These are phyloP conservation scores for Strigomonas culicis DNA, from an alignment of 208 protist genomes.

Conservation along the genomic window DNA sequence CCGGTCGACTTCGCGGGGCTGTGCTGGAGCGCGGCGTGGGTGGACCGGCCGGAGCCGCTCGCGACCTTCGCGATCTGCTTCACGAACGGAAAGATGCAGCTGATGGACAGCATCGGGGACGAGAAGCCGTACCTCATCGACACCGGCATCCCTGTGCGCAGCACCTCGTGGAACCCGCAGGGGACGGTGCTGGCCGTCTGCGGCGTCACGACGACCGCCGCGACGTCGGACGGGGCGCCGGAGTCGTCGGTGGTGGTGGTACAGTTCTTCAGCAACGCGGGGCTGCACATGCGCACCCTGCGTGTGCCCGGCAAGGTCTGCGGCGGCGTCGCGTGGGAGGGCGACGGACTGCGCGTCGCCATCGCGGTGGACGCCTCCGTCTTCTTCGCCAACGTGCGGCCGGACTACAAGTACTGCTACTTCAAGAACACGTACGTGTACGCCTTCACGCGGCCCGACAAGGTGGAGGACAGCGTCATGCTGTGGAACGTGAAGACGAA, in stretches of 20 bases:
- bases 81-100: constrained; percentile 84
- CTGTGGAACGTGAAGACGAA: constrained; percentile 95
- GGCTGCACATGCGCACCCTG: constrained; percentile 90
- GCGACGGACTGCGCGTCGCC: constrained; percentile 91
- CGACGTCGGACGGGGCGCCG: constrained; percentile 1
- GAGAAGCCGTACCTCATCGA: constrained; percentile 90
- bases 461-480: constrained; percentile 91
- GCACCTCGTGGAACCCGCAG: constrained; percentile 92
- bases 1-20: constrained; percentile 52
- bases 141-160: constrained; percentile 65
- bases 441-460: constrained; percentile 87
- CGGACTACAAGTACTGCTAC: constrained; percentile 95
- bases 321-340: constrained; percentile 92
- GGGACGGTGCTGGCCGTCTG: constrained; percentile 91
- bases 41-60: constrained; percentile 71
- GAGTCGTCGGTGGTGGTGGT: constrained; percentile 54
- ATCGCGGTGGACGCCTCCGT: constrained; percentile 94
- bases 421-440: constrained; percentile 93
- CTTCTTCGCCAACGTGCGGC: constrained; percentile 97
- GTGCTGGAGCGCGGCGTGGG: constrained; percentile 83
- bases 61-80: constrained; percentile 90
- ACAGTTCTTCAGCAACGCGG: constrained; percentile 94
- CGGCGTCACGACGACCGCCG: constrained; percentile 45
- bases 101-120: constrained; percentile 90
- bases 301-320: constrained; percentile 86